Base-by-base conservation (phyloP, 2,329 filamentous ascomycete species). In the Metarhizium brunneum region DNA sequence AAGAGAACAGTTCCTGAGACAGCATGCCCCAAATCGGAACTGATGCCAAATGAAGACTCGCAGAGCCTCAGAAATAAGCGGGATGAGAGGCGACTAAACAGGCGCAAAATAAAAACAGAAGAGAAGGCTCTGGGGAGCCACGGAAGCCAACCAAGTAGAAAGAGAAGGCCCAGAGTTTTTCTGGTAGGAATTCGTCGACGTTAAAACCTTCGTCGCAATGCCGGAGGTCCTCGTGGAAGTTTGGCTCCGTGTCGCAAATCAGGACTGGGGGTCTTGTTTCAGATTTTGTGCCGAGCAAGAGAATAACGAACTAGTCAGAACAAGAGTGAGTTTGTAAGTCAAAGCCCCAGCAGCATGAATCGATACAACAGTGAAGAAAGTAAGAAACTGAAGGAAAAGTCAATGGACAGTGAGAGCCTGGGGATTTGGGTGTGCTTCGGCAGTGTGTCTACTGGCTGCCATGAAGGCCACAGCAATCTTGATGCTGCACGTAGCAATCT, bases 231-330 rank as follows among this genome's bases (percentile, higher is more conserved):
- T 43, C 32, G 16, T 43, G 7, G n/a, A 29, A 35, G 36, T n/a
- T 35, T 36, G 20, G 20, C 53, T 51, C 47, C 53, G 52, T 49
- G 51, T 53, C 54, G 36, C 43, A 50, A 47, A 53, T 32, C 32
- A 52, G 11, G 18, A 35, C 48, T 48, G 50, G 42, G 32, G 36
- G 14, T 20, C 50, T 47, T 49, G 54, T 58, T 56, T 58, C 54
- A 55, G 47, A 54, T 51, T 11, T 29, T 32, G 30, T 29, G 54
- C 50, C 47, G 54, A 16, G n/a, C 42, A 45, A 18, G 45, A 47
- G 14, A 32, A 38, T n/a, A 51, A 48, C 13, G 45, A 48, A 20
- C 25, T 48, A 48, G 45, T 30, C 45, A 29, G 45, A 4, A n/a
- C 5, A 48, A 11, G 8, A 30, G 20, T 6, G 45, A 48, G 11